Evolutionary conservation across 352 stramenopile species (phyloP).

Genomic region (Pythium grandisporangium): DNA sequence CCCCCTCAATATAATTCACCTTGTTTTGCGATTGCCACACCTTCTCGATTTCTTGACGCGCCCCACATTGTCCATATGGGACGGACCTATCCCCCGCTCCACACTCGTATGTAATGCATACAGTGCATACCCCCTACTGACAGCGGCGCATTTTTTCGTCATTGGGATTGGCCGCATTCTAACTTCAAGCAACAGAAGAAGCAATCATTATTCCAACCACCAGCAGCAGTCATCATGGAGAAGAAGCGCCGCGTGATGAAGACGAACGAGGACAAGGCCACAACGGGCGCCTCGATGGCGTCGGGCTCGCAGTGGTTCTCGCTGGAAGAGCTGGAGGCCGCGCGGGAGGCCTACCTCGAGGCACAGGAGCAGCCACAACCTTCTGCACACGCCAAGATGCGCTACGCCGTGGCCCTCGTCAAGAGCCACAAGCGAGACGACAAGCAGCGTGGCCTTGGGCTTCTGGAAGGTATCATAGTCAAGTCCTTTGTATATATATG

Average conservation of each 20-base stretch:
- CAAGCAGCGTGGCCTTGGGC: constrained; percentile 58
- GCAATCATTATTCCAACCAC: background rate
- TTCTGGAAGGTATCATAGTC: constrained; percentile 63
- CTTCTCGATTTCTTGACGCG: no score
- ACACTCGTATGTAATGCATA: no score
- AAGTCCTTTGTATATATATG: no score
- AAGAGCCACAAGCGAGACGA: constrained; percentile 78
- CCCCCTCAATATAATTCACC: no score
- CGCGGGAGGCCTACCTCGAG: constrained; percentile 65
- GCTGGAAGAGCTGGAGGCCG: constrained; percentile 53
- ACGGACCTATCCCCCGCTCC: no score
- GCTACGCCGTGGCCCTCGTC: constrained; percentile 57
- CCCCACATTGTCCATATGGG: no score
- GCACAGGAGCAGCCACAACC: constrained; percentile 71
- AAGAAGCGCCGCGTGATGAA: constrained; percentile 12
- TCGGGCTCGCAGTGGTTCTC: constrained; percentile 50
- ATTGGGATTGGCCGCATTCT: no score
- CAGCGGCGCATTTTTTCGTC: no score
- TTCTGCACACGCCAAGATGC: constrained; percentile 57
- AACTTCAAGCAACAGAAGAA: no score
- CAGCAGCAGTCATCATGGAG: constrained; percentile 5
- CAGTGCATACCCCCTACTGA: no score
- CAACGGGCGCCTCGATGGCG: background rate
- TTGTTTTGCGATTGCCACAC: no score
- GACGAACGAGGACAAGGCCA: constrained; percentile 13